Base-by-base conservation (phyloP, 306 rosid genomes). In the Fragaria ananassa region DNA sequence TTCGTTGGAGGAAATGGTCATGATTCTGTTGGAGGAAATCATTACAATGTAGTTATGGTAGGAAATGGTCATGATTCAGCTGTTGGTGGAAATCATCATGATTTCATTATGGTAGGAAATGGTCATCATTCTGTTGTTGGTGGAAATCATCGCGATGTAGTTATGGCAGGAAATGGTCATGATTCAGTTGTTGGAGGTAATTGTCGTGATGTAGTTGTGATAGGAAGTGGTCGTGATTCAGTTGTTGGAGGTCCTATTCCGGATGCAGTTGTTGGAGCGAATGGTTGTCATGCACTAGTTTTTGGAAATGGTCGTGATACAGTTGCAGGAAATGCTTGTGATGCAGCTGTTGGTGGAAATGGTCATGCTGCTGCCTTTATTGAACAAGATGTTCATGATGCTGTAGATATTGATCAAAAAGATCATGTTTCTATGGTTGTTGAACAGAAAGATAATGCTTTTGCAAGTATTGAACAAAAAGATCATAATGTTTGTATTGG, bases 301-400 rank as follows among this genome's bases (percentile, higher is more conserved):
- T 74, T 74, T 41, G 80, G 80, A 61, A 61, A 29, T 80, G 75
- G 68, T 71, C 82, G 54, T 15, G 78, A 46, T 37, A 44, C 79
- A 65, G 73, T 67, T 50, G 70, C 18, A 35, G 70, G 47, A 64
- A 35, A 35, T 37, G 25, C 47, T 64, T 2, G 6, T 64, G 5
- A 35, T 44, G 29, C 51, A 58, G 23, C 27, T 41, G 10, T n/a
- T 74, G 82, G 57, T 37, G 80, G 35, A 8, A 41, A 49, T 69
- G 78, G 31, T 54, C 64, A 11, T 17, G 50, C 56, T 41, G 88
- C 84, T 39, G 86, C 84, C 65, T 44, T 29, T 29, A 61, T 13
- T 31, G 70, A 61, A 45, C n/a, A 44, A 29, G 27, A 61, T 12
- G 61, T 34, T 27, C 27, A 35, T 29, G 74, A 62, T 65, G 14